A percentile compares a stretch with the other conserved stretches of the same genome.
Evolutionary conservation across 805 yeast species (phyloP).

Genomic region (Blastobotrys mokoenaii): DNA sequence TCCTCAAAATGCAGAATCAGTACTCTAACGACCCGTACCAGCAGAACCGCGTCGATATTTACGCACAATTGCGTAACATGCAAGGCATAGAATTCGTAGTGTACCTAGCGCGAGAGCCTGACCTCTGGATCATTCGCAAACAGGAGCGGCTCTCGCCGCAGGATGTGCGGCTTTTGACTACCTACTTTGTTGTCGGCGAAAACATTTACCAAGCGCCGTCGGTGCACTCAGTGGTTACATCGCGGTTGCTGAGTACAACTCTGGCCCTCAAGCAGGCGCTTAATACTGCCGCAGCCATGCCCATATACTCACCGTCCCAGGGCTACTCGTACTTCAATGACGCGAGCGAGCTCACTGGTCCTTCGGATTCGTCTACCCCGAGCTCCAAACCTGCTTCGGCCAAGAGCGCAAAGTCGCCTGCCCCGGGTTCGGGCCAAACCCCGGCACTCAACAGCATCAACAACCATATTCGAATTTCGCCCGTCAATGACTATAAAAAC

Average conservation of each 20-base stretch:
- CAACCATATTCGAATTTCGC: slow-evolving; percentile 3
- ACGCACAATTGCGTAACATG: slow-evolving; percentile 62
- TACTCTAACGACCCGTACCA: slow-evolving; percentile 44
- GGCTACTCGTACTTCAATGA: slow-evolving; percentile 43
- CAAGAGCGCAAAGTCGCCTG: neutral
- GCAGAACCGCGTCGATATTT: slow-evolving; percentile 33
- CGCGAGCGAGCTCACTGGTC: slow-evolving; percentile 12
- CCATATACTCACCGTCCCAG: slow-evolving; percentile 50
- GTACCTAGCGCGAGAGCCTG: slow-evolving; percentile 73
- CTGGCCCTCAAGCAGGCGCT: slow-evolving; percentile 40
- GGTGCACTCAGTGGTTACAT: slow-evolving; percentile 60
- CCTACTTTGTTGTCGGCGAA: slow-evolving; percentile 85
- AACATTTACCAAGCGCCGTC: slow-evolving; percentile 87
- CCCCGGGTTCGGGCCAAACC: slow-evolving; percentile 1
- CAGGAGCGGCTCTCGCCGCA: slow-evolving; percentile 55
- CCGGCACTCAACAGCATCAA: slow-evolving; percentile 3
- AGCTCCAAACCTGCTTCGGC: neutral
- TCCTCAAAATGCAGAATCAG: slow-evolving; percentile 89
- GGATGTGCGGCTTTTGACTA: slow-evolving; percentile 50
- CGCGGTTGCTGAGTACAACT: slow-evolving; percentile 52
- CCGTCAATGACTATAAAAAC: neutral
- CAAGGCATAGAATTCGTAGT: slow-evolving; percentile 80
- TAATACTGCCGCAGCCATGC: slow-evolving; percentile 37
- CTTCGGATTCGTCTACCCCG: neutral
- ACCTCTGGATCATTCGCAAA: slow-evolving; percentile 83